phyloP scores from a whole-genome alignment of 2,329 filamentous ascomycete genomes.

The Curvularia spicifera region DNA sequence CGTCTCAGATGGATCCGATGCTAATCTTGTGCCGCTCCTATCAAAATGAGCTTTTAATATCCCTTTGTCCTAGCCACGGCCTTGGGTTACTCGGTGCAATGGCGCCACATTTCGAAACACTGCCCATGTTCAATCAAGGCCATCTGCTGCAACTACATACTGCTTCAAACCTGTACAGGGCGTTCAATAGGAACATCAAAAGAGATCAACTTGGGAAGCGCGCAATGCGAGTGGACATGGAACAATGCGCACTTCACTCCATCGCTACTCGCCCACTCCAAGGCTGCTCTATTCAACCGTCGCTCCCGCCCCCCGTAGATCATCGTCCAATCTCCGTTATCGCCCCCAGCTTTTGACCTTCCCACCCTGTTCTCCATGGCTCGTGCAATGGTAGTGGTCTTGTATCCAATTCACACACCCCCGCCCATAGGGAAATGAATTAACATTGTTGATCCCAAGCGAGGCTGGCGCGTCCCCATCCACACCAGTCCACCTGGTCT shows the following conservation, averaged over 20 bases:
- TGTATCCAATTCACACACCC: constrained; percentile 7
- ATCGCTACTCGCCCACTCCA: neutral
- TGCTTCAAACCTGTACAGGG: neutral
- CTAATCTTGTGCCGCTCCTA: constrained; percentile 11
- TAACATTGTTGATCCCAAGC: constrained; percentile 8
- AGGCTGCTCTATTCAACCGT: constrained; percentile 6
- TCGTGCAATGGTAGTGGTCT: constrained; percentile 8
- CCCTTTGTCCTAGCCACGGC: constrained; percentile 3
- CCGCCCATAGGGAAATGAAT: constrained; percentile 9
- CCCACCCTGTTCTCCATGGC: constrained; percentile 1
- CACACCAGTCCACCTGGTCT: constrained; percentile 5
- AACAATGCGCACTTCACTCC: constrained; percentile 8
- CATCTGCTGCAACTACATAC: neutral
- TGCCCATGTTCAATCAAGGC: neutral
- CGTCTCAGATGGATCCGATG: constrained; percentile 13
- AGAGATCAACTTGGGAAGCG: neutral
- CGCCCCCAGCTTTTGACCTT: constrained; percentile 7
- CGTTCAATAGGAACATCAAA: too few relatives aligned
- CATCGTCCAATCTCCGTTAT: constrained; percentile 18
- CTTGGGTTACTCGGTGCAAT: constrained; percentile 4
- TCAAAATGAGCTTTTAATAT: constrained; percentile 17
- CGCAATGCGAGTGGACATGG: neutral
- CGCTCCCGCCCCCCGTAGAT: constrained; percentile 11
- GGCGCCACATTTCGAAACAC: constrained; percentile 11
- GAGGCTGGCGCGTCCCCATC: constrained; percentile 19